Base-by-base conservation (phyloP, 208 protist genomes). In the Acanthamoeba triangularis region DNA sequence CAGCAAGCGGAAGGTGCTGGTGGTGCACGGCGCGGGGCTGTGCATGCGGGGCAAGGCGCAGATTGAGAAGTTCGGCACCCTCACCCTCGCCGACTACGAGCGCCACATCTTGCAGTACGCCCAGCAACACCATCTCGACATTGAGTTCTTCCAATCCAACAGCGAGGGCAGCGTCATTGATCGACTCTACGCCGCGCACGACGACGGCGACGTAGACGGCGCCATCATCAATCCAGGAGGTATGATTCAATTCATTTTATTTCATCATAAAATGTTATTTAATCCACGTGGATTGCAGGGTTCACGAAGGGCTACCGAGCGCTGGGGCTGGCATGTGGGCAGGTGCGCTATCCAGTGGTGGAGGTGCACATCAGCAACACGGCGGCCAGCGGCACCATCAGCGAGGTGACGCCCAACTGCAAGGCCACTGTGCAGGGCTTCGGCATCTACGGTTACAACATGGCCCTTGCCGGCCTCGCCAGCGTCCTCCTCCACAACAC, bases 11-110 rank as follows among this genome's bases (percentile, higher is more conserved):
- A 88, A 88, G 52, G 80, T 88, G 16, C 80, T 88, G 41, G 80
- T 88, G 8, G 52, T 88, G 30, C 80, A 88, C n/a, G 80, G 80
- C 2, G 80, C 80, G 5, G 80, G 80, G 14, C 6, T 88, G 47
- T 47, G 49, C 80, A 88, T 88, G 80, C 80, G 80, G 8, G 80
- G 80, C 80, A 88, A 88, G 49, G 28, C 33, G 0, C 80, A 88
- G 37, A 54, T 88, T n/a, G 80, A 88, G 80, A 54, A 63, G 30
- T 88, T 88, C 28, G 80, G 80, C 13, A 8, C 80, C 52, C 80
- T 88, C n/a, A 88, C 80, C 18, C n/a, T 88, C 28, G 47, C 41
- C 80, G 80, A 88, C n/a, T 88, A 88, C 47, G 80, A 88, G 80
- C 80, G 80, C 20, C 80, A 88, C 80, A 88, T 88, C n/a, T 3